Percentiles rank a stretch among this genome's conserved stretches.
These are phyloP conservation scores for Triangularia setosa DNA, from an alignment of 2,329 filamentous ascomycete genomes.

Conservation along the genomic window DNA sequence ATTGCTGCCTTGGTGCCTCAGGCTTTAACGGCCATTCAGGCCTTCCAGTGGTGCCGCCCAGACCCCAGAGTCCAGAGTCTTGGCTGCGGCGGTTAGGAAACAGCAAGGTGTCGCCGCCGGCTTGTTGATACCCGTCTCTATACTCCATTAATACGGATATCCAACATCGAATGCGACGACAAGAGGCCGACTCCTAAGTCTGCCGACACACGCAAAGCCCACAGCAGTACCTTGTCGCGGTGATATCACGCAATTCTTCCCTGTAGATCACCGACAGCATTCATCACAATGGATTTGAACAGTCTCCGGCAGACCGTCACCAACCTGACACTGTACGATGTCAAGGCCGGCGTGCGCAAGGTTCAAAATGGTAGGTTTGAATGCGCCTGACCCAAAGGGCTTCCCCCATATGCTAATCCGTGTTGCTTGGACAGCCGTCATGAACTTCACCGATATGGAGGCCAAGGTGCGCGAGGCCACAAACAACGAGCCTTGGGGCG, in stretches of 20 bases:
- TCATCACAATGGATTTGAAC: slow-evolving; percentile 72
- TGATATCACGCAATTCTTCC: background rate
- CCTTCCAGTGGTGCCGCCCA: slow-evolving; percentile 1
- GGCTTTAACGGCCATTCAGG: slow-evolving; percentile 7
- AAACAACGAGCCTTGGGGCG: slow-evolving; percentile 98
- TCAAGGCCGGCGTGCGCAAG: slow-evolving; percentile 92
- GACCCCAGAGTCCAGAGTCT: background rate
- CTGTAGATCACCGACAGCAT: background rate
- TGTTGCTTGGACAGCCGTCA: slow-evolving; percentile 62
- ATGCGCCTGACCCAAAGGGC: background rate
- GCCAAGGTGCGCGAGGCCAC: slow-evolving; percentile 89
- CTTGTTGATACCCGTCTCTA: background rate
- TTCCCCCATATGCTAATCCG: background rate
- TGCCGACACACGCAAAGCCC: background rate
- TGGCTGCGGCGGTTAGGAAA: slow-evolving; percentile 2
- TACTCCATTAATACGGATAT: background rate
- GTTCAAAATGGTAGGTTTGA: slow-evolving; percentile 83
- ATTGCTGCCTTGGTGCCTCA: slow-evolving; percentile 11
- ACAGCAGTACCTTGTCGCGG: background rate
- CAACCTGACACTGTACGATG: slow-evolving; percentile 89
- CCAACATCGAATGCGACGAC: background rate
- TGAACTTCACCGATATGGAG: slow-evolving; percentile 98
- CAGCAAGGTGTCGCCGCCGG: slow-evolving; percentile 6
- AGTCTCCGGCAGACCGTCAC: slow-evolving; percentile 81
- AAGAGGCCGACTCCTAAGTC: background rate